A percentile compares a stretch with the other conserved stretches of the same genome.
Conservation (phyloP, 768 basidiomycete species). For the Boletus reticuloceps region DNA sequence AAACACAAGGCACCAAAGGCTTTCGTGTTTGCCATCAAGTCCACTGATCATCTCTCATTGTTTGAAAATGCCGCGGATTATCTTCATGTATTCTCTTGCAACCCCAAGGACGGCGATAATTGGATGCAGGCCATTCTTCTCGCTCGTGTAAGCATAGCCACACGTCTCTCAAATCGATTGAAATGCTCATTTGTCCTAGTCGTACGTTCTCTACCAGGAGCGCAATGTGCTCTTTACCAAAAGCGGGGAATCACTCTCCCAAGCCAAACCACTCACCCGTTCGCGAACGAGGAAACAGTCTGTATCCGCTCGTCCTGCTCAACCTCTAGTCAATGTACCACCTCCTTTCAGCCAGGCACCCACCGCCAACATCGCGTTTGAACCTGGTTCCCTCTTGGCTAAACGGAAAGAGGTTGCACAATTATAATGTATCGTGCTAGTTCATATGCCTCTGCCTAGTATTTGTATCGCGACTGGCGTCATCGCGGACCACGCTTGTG, state of each 20-base stretch:
- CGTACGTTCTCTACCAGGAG: slow-evolving; percentile 81
- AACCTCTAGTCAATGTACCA: slow-evolving; percentile 48
- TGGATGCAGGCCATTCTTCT: slow-evolving; percentile 83
- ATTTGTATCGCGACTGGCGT: not conserved
- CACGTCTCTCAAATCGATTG: not conserved
- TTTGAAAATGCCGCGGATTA: slow-evolving; percentile 91
- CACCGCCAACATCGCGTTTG: slow-evolving; percentile 51
- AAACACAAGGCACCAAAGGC: slow-evolving; percentile 79
- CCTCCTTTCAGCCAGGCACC: slow-evolving; percentile 35
- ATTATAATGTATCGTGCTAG: not conserved
- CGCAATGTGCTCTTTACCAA: slow-evolving; percentile 53
- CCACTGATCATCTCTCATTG: slow-evolving; percentile 78
- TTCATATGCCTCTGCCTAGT: not conserved
- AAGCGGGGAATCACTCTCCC: slow-evolving; percentile 20
- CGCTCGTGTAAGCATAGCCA: slow-evolving; percentile 60
- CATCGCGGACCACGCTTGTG: slow-evolving; percentile 7
- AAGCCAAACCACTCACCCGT: slow-evolving; percentile 35
- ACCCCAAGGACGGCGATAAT: slow-evolving; percentile 63
- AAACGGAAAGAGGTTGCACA: slow-evolving; percentile 41
- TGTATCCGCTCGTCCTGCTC: slow-evolving; percentile 36
- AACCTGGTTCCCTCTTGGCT: slow-evolving; percentile 72
- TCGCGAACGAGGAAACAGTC: slow-evolving; percentile 37
- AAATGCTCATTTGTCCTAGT: slow-evolving; percentile 42
- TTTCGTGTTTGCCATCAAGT: slow-evolving; percentile 85
- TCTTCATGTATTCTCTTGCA: slow-evolving; percentile 80